phyloP scores from a whole-genome alignment of 352 stramenopile species.

The Phytophthora ramorum region DNA sequence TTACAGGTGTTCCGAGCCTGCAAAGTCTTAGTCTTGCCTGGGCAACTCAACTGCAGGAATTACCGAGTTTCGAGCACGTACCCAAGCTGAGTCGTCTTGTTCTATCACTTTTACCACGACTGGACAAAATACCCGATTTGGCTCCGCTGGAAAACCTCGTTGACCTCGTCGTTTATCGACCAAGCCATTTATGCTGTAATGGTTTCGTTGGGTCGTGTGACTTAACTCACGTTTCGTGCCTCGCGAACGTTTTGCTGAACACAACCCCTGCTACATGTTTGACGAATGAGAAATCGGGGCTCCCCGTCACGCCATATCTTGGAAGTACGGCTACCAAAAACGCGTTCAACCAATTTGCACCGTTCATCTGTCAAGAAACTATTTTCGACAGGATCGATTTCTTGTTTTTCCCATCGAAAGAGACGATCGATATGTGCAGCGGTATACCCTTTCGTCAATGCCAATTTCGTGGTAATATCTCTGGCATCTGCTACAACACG shows the following conservation, averaged over 20 bases:
- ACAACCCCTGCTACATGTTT: slow-evolving; percentile 2
- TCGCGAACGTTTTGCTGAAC: not conserved
- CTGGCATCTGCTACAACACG: slow-evolving; percentile 7
- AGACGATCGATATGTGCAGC: slow-evolving; percentile 20
- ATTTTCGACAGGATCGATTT: slow-evolving; percentile 1
- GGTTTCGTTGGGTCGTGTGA: slow-evolving; percentile 6
- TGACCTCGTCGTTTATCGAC: slow-evolving; percentile 6
- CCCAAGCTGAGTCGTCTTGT: not conserved
- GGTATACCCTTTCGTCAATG: slow-evolving; percentile 30
- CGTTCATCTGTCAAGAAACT: not conserved
- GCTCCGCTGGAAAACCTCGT: slow-evolving; percentile 7
- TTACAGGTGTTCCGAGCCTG: slow-evolving; percentile 7
- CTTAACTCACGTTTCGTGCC: slow-evolving; percentile 4
- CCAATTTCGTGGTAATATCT: not conserved
- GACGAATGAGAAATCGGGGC: not conserved
- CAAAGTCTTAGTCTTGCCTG: slow-evolving; percentile 4
- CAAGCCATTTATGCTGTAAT: slow-evolving; percentile 10
- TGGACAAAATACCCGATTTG: slow-evolving; percentile 9
- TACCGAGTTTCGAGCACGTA: slow-evolving; percentile 1
- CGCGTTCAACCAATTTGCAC: slow-evolving; percentile 2
- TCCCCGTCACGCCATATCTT: not conserved
- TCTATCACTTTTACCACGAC: not conserved
- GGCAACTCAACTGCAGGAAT: not conserved
- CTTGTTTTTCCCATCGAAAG: slow-evolving; percentile 1
- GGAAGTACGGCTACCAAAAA: slow-evolving; percentile 2